These are phyloP conservation scores for Cupressus sempervirens DNA, from an alignment of 75 land plant genomes.

Conservation along the genomic window DNA sequence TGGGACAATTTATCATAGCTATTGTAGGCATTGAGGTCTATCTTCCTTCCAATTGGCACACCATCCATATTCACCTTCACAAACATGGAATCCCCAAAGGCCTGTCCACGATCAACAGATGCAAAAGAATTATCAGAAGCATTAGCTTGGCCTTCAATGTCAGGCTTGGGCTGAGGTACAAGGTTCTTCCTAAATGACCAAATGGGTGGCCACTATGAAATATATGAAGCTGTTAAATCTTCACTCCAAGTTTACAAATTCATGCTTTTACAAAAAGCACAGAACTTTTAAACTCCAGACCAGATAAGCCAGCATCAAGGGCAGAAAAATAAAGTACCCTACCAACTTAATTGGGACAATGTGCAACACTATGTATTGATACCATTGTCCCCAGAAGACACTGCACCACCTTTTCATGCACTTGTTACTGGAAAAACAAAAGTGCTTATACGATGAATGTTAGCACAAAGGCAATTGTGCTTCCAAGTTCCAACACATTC, in stretches of 20 bases:
- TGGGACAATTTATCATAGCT: constrained; percentile 40
- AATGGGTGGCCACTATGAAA: constrained; percentile 49
- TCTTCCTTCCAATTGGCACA: constrained; percentile 51
- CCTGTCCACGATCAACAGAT: constrained; percentile 9
- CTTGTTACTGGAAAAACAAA: background rate
- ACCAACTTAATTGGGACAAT: background rate
- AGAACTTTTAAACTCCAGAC: background rate
- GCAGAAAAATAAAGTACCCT: background rate
- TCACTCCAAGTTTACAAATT: background rate
- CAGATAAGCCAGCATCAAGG: background rate
- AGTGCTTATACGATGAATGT: background rate
- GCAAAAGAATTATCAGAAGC: constrained; percentile 25
- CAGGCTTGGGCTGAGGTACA: constrained; percentile 12
- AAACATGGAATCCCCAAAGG: constrained; percentile 22
- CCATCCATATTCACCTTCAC: constrained; percentile 77
- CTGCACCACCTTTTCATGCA: background rate
- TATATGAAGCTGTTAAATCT: background rate
- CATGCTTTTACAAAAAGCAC: background rate
- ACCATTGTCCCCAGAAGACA: background rate
- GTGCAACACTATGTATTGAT: background rate
- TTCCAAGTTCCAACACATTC: background rate
- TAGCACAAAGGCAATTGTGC: background rate
- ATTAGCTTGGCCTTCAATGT: constrained; percentile 11
- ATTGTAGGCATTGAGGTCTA: constrained; percentile 46
- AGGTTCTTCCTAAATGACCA: constrained; percentile 41